These are phyloP conservation scores for Vitellaria paradoxa DNA, from an alignment of 179 eudicot species.

Conservation along the genomic window DNA sequence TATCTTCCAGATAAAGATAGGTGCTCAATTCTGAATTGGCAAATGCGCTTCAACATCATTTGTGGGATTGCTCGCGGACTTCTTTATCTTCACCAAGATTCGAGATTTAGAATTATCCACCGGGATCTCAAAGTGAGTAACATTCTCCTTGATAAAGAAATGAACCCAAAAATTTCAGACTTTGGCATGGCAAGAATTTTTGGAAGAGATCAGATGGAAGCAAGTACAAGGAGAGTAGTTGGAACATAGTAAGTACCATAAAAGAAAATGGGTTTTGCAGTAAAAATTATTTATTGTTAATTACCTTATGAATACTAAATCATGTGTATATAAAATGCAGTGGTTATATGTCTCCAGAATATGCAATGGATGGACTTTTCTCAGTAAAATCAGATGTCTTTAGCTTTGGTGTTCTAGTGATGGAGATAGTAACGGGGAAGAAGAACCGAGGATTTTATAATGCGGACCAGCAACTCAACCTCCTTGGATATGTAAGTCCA, in stretches of 20 bases:
- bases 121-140: slow-evolving; percentile 56
- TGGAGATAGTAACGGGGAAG: slow-evolving; percentile 27
- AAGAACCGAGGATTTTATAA: slow-evolving; percentile 22
- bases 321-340: slow-evolving; percentile 17
- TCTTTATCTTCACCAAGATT: slow-evolving; percentile 54
- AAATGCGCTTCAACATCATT: slow-evolving; percentile 37
- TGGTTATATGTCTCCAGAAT: slow-evolving; percentile 49
- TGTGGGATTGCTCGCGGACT: slow-evolving; percentile 47
- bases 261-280: neutral
- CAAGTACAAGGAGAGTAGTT: slow-evolving; percentile 40
- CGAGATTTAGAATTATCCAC: slow-evolving; percentile 47
- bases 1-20: slow-evolving; percentile 24
- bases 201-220: slow-evolving; percentile 44
- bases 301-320: neutral
- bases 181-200: slow-evolving; percentile 60
- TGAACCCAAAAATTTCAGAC: slow-evolving; percentile 56
- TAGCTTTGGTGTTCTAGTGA: slow-evolving; percentile 25
- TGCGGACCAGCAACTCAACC: slow-evolving; percentile 14
- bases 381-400: slow-evolving; percentile 27
- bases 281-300: neutral
- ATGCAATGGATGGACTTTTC: slow-evolving; percentile 26
- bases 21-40: slow-evolving; percentile 37
- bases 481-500: slow-evolving; percentile 26
- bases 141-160: slow-evolving; percentile 38
- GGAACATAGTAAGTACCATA: slow-evolving; percentile 44